Conservation (phyloP, 352 stramenopile genomes). For the Globisporangium apiculatum region DNA sequence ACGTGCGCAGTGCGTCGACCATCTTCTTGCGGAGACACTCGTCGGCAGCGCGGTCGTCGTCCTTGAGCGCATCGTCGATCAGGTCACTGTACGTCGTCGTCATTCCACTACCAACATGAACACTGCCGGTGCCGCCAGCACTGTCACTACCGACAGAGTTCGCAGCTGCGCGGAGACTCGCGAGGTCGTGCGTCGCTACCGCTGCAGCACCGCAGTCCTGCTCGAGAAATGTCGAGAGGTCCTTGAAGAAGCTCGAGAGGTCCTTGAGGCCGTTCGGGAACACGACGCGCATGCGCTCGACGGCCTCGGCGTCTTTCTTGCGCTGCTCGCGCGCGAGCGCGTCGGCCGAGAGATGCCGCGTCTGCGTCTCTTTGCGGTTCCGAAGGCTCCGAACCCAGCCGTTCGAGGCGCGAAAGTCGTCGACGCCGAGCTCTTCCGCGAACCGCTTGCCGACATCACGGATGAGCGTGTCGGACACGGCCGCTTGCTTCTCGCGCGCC, state of each 20-base stretch:
- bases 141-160: background rate
- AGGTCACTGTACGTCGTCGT: constrained; percentile 29
- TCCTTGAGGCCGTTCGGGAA: constrained; percentile 73
- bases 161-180: too few relatives aligned
- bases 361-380: constrained; percentile 68
- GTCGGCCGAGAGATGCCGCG: constrained; percentile 44
- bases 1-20: constrained; percentile 54
- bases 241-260: constrained; percentile 67
- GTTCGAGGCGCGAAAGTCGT: constrained; percentile 73
- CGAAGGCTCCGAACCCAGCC: constrained; percentile 73
- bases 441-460: constrained; percentile 69
- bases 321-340: constrained; percentile 46
- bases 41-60: constrained; percentile 31
- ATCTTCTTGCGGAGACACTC: constrained; percentile 74
- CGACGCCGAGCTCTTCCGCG: constrained; percentile 63
- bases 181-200: background rate
- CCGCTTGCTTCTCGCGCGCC: constrained; percentile 61
- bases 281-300: constrained; percentile 60
- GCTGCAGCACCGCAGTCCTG: constrained; percentile 25
- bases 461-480: constrained; percentile 66
- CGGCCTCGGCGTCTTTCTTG: constrained; percentile 67
- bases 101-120: constrained; percentile 1
- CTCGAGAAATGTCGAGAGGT: constrained; percentile 64
- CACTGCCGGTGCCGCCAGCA: constrained; percentile 11
- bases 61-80: constrained; percentile 26